Evolutionary conservation across 257 asterid genomes (phyloP), one percentile per base, ranked within the genome.

Genomic region (Petunia secreta): DNA sequence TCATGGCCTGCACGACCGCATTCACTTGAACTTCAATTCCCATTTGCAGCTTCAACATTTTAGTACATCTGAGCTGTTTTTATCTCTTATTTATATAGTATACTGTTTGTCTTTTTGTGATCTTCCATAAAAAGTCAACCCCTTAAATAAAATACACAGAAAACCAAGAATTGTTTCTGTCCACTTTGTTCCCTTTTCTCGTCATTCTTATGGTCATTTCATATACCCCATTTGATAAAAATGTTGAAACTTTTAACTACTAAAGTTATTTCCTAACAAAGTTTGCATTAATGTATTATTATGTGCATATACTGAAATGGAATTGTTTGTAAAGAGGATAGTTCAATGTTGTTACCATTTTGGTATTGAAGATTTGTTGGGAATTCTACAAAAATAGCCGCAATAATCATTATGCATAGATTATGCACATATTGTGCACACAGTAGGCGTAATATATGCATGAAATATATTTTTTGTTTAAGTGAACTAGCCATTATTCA

Each of bases 331-430:
- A 71, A 71, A 71, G 16, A 44, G 77, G 11, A 6, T 6, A 36
- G 6, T 50, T 71, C 77, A 71, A 71, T 71, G 6, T 71, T 71
- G 57, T 71, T 48, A 71, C 77, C 44, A 71, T 48, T 71, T 71
- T 34, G 77, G 52, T 76, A 38, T 75, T 57, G 15, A 36, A 36
- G n/a, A 59, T 25, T 25, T 25, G 25, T 25, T 25, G 25, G 25
- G 25, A 36, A 13, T 59, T 59, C 36, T 25, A 25, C 25, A 25
- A 25, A 25, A 25, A 25, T 25, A 25, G 25, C 25, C 25, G 25
- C 25, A 25, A 25, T 25, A 25, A 25, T 25, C 25, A 25, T 25
- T 25, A 25, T 25, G 25, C 25, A 25, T 25, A 25, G 25, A 25
- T 25, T 25, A 25, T 25, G 25, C 25, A 25, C 25, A 25, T 25